A percentile compares a stretch with the other conserved stretches of the same genome.
These are phyloP conservation scores for Fomitopsis palustris DNA, from an alignment of 1,284 basidiomycete genomes.

Conservation along the genomic window DNA sequence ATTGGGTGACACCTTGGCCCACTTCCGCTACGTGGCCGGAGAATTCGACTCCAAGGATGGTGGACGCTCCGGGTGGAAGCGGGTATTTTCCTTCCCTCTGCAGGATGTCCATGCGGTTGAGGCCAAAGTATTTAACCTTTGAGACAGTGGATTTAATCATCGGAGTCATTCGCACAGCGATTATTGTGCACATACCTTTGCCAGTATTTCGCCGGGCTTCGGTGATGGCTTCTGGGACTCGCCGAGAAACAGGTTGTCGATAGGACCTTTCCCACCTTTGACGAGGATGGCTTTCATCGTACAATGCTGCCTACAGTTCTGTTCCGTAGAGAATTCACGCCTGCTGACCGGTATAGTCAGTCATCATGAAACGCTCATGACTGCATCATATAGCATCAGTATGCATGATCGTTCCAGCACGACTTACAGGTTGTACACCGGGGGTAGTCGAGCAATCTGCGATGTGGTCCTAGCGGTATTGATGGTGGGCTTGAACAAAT, in stretches of 20 bases:
- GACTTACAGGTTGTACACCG: too few species aligned
- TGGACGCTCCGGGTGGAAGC: slow-evolving; percentile 71
- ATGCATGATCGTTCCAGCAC: too few species aligned
- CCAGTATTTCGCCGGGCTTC: slow-evolving; percentile 62
- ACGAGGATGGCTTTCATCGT: slow-evolving; percentile 84
- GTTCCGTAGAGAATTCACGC: too few species aligned
- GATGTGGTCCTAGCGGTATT: too few species aligned
- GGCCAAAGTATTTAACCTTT: slow-evolving; percentile 78
- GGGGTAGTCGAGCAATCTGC: too few species aligned
- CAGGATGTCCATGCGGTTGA: slow-evolving; percentile 85
- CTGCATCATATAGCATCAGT: too few species aligned
- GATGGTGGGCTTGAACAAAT: too few species aligned
- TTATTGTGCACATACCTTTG: slow-evolving; percentile 51
- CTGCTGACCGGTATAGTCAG: too few species aligned
- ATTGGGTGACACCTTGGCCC: slow-evolving; percentile 51
- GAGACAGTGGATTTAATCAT: slow-evolving; percentile 2
- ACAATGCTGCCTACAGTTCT: not conserved
- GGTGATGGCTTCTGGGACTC: slow-evolving; percentile 62
- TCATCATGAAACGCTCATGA: too few species aligned
- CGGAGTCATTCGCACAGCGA: not conserved
- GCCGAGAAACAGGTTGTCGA: slow-evolving; percentile 79
- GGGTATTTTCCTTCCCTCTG: slow-evolving; percentile 82
- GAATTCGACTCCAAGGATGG: slow-evolving; percentile 91
- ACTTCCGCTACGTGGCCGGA: slow-evolving; percentile 67
- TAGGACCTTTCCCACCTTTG: slow-evolving; percentile 76